These are phyloP conservation scores for Thermothelomyces thermophilus DNA, from an alignment of 2,329 filamentous ascomycete species.

Conservation along the genomic window DNA sequence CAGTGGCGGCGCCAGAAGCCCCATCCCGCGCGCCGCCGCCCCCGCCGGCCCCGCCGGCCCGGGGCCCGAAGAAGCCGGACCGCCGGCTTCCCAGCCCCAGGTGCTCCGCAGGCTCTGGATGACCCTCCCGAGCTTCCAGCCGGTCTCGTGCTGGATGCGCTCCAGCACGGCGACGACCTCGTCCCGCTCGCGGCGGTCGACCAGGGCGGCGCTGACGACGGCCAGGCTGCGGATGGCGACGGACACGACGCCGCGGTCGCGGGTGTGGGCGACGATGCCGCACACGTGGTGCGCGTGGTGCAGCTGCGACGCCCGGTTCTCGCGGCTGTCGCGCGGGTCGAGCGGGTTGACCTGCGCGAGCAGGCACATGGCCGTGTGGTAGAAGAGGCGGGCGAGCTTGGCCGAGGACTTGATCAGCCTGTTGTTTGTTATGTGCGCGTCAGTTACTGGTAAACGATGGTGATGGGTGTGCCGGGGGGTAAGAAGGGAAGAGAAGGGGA, in stretches of 20 bases:
- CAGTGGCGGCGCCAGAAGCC: not conserved
- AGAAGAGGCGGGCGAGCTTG: conserved; percentile 77
- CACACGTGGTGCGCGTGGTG: conserved; percentile 80
- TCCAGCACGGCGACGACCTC: conserved; percentile 74
- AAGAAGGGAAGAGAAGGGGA: not conserved
- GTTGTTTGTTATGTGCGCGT: not conserved
- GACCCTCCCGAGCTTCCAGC: conserved; percentile 70
- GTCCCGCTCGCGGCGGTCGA: conserved; percentile 63
- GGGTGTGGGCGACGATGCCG: conserved; percentile 72
- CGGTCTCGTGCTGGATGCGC: conserved; percentile 66
- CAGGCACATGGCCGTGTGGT: conserved; percentile 78
- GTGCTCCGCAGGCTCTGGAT: conserved; percentile 63
- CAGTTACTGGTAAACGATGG: not conserved
- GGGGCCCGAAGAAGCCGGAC: not conserved
- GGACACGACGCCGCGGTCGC: conserved; percentile 70
- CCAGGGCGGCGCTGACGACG: conserved; percentile 68
- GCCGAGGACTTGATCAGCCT: conserved; percentile 79
- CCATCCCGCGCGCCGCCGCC: not conserved
- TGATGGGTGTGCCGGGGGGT: conserved; percentile 5
- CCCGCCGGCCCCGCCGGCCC: not conserved
- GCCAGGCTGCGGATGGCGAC: conserved; percentile 74
- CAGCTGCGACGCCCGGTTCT: conserved; percentile 64
- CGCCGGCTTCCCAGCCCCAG: conserved; percentile 62
- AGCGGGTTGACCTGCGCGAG: conserved; percentile 74
- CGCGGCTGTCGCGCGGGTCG: conserved; percentile 50